Evolutionary conservation across 345 rosid genomes (phyloP), one percentile per base, ranked within the genome.

Genomic region (Linum tenue): DNA sequence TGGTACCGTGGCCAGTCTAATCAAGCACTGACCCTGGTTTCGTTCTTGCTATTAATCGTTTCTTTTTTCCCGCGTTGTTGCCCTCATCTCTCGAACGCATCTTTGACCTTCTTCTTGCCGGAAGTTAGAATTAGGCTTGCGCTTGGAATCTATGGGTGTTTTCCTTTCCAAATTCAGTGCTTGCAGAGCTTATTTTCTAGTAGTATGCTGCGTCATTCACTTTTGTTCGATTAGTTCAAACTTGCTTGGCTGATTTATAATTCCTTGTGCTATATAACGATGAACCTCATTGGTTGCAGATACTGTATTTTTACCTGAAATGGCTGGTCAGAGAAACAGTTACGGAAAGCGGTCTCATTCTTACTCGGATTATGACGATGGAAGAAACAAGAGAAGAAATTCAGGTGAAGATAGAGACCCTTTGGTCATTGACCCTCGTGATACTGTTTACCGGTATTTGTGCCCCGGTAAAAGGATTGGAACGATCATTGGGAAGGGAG

Each of bases 401-500:
- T 67, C 86, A 0, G 80, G 95, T 40, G 96, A 87, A 11, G 96
- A 86, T 37, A 86, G 92, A 60, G 95, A 90, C 10, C 79, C 74
- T 41, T 51, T 80, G 58, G 76, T 68, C 37, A 87, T 94, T 31
- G 80, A 78, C 73, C 72, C 83, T 0, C 87, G 86, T 39, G 99
- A 94, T 70, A 85, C 96, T 0, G 97, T 94, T 3, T 94, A 75
- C 60, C 78, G 97, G 5, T 94, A 91, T 79, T 70, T 94, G 51
- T 94, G 97, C 71, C 97, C 97, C 0, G 76, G 73, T 39, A 81
- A 78, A 77, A 94, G 85, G 81, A 88, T 94, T 69, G 99, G 99
- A 71, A 91, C 96, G 71, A 85, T 94, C 39, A 94, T 94, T 60
- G 99, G 99, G 48, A 78, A 82, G 55, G 99, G 99, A 69, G 97